Conservation (phyloP, 306 rosid species). For the Trifolium subterraneum region DNA sequence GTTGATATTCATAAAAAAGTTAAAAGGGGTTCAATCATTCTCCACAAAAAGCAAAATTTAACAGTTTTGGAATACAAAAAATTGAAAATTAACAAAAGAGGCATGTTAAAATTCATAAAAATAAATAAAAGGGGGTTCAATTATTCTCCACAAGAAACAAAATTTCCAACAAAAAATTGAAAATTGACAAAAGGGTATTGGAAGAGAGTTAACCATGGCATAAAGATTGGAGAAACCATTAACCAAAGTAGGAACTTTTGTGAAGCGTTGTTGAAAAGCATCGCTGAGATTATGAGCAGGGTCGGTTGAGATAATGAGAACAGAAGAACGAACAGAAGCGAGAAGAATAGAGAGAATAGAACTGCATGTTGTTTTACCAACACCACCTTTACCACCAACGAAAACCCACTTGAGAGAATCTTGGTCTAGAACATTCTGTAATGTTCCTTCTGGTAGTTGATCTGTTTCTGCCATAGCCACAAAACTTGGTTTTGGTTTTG, state of each 20-base stretch:
- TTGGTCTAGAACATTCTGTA: slow-evolving; percentile 83
- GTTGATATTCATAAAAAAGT: slow-evolving; percentile 8
- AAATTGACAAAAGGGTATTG: slow-evolving; percentile 3
- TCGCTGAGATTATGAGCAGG: slow-evolving; percentile 99
- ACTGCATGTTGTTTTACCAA: slow-evolving; percentile 94
- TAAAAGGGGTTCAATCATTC: slow-evolving; percentile 22
- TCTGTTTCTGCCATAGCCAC: slow-evolving; percentile 42
- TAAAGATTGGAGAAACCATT: slow-evolving; percentile 90
- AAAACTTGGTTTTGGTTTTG: not conserved
- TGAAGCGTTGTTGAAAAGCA: slow-evolving; percentile 94
- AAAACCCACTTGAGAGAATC: slow-evolving; percentile 93
- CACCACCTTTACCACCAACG: slow-evolving; percentile 98
- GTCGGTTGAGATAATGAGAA: slow-evolving; percentile 94
- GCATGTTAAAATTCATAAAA: slow-evolving; percentile 22
- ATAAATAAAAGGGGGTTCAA: slow-evolving; percentile 9
- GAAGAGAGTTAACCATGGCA: slow-evolving; percentile 67
- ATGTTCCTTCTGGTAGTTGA: slow-evolving; percentile 62
- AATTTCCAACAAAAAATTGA: not conserved
- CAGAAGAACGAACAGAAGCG: slow-evolving; percentile 79
- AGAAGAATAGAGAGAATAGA: slow-evolving; percentile 90
- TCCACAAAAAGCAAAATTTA: not conserved
- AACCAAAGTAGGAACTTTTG: slow-evolving; percentile 87
- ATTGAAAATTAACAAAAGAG: not conserved
- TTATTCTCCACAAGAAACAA: slow-evolving; percentile 17
- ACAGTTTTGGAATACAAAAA: not conserved